phyloP scores from a whole-genome alignment of 371 early-diverging fungal species.

The Chytridium lagenaria region DNA sequence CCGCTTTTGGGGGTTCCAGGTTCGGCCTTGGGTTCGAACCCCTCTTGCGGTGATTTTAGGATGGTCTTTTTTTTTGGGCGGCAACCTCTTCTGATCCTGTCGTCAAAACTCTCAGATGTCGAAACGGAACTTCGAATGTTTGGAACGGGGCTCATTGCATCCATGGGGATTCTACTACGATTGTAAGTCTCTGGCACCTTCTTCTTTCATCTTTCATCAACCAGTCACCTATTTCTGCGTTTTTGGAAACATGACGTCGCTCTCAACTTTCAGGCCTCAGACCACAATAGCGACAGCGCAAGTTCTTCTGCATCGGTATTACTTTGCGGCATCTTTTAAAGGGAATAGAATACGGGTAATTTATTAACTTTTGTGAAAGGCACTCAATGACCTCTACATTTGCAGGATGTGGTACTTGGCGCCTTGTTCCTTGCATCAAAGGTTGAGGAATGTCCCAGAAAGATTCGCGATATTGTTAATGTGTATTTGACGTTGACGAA shows the following conservation, averaged over 20 bases:
- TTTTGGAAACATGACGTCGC: too few species aligned
- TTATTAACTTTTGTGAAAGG: neutral
- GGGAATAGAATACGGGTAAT: slow-evolving; percentile 72
- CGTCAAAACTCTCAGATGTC: slow-evolving; percentile 45
- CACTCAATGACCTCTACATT: slow-evolving; percentile 10
- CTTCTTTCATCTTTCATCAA: neutral
- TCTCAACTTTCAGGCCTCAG: slow-evolving; percentile 73
- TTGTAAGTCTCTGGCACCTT: slow-evolving; percentile 61
- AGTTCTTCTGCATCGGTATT: slow-evolving; percentile 92
- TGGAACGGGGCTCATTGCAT: slow-evolving; percentile 84
- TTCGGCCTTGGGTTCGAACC: too few species aligned
- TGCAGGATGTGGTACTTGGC: slow-evolving; percentile 81
- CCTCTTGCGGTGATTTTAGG: neutral
- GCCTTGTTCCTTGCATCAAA: slow-evolving; percentile 90
- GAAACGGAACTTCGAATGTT: slow-evolving; percentile 77
- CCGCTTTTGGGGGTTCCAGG: too few species aligned
- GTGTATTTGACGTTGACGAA: slow-evolving; percentile 63
- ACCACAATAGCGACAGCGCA: slow-evolving; percentile 95
- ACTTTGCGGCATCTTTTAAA: slow-evolving; percentile 76
- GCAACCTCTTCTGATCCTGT: slow-evolving; percentile 1
- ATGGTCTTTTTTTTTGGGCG: neutral
- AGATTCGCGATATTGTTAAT: slow-evolving; percentile 77
- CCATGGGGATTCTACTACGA: slow-evolving; percentile 81
- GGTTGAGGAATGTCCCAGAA: slow-evolving; percentile 83
- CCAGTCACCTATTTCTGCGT: too few species aligned